Conservation (phyloP, 345 rosid species). For the Draba incana region DNA sequence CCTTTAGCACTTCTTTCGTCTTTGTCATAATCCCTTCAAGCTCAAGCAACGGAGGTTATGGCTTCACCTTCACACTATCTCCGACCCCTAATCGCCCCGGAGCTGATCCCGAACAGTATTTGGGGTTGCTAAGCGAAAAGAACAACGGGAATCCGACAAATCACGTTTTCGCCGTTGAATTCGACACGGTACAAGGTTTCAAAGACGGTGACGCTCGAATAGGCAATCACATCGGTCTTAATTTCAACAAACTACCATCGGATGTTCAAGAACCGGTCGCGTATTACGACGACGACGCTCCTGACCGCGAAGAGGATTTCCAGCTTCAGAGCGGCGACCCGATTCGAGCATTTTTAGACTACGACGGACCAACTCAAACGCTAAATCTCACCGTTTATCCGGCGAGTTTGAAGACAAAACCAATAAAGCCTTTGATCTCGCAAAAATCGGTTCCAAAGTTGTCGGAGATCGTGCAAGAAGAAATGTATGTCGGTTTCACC, state of each 20-base stretch:
- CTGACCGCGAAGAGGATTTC: slow-evolving; percentile 30
- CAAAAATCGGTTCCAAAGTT: neutral
- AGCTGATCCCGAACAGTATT: slow-evolving; percentile 44
- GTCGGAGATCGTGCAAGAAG: slow-evolving; percentile 27
- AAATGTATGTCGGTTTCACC: slow-evolving; percentile 65
- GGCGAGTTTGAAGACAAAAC: slow-evolving; percentile 16
- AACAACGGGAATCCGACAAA: slow-evolving; percentile 21
- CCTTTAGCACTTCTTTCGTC: slow-evolving; percentile 59
- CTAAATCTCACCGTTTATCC: slow-evolving; percentile 52
- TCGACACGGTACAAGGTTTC: slow-evolving; percentile 64
- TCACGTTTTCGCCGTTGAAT: slow-evolving; percentile 61
- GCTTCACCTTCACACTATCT: slow-evolving; percentile 59
- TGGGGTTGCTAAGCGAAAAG: slow-evolving; percentile 49
- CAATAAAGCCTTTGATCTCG: slow-evolving; percentile 42
- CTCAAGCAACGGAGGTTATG: slow-evolving; percentile 53
- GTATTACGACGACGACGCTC: slow-evolving; percentile 10
- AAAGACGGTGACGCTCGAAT: slow-evolving; percentile 2
- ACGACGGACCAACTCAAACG: slow-evolving; percentile 36
- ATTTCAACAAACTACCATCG: slow-evolving; percentile 53
- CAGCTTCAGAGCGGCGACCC: slow-evolving; percentile 45
- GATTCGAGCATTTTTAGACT: slow-evolving; percentile 55
- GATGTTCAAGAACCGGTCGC: neutral
- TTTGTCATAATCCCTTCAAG: slow-evolving; percentile 47
- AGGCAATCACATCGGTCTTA: slow-evolving; percentile 62
- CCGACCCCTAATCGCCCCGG: slow-evolving; percentile 45